Percentiles rank a stretch among this genome's conserved stretches.
phyloP scores from a whole-genome alignment of 2,329 filamentous ascomycete species.

The Bipolaris victoriae region DNA sequence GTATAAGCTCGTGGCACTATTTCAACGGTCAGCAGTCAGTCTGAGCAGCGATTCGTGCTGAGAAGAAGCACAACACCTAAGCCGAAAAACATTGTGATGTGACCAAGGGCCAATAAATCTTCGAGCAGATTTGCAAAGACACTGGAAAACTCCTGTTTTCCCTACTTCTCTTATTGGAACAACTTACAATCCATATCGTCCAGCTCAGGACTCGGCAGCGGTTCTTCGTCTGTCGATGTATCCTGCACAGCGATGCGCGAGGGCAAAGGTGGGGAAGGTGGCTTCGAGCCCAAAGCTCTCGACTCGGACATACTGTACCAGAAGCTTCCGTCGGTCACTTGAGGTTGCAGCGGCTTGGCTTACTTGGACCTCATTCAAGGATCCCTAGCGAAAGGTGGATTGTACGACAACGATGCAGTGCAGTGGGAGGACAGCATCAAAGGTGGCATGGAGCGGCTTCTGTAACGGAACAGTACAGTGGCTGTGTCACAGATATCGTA shows the following conservation, averaged over 20 bases:
- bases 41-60: background rate
- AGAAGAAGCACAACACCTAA: constrained; percentile 1
- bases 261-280: constrained; percentile 28
- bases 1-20: constrained; percentile 29
- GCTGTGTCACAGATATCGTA: background rate
- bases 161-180: background rate
- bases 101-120: background rate
- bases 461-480: background rate
- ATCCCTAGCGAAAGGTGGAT: background rate
- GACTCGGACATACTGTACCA: constrained; percentile 10
- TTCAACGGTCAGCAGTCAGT: constrained; percentile 6
- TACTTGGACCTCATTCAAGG: constrained; percentile 7
- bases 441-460: background rate
- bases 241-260: constrained; percentile 47
- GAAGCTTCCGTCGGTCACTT: background rate
- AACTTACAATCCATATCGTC: constrained; percentile 24
- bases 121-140: background rate
- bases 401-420: constrained; percentile 5
- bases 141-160: background rate
- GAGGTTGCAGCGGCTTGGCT: constrained; percentile 5
- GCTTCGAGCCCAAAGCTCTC: constrained; percentile 16
- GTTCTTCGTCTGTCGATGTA: constrained; percentile 32
- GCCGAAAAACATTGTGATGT: background rate
- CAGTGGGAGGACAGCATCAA: constrained; percentile 4
- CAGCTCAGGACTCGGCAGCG: constrained; percentile 30